Evolutionary conservation across 176 grass and related monocot species (phyloP).

Genomic region (Oryza longistaminata): DNA sequence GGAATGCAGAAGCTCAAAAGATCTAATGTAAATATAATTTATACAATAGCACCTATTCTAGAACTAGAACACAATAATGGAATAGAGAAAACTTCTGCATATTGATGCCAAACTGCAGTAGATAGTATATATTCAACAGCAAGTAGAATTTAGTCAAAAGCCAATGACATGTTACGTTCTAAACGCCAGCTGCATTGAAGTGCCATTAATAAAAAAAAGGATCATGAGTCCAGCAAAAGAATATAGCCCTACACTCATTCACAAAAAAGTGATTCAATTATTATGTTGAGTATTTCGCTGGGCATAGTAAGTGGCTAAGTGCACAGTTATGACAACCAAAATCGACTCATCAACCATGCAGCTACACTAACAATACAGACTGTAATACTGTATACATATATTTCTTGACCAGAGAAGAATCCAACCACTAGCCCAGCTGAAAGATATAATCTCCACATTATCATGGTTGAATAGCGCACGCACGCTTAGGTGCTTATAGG

Average conservation of each 20-base stretch:
- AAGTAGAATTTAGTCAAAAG: slow-evolving; percentile 4
- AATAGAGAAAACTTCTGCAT: not conserved
- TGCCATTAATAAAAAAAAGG: not conserved
- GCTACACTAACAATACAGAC: not conserved
- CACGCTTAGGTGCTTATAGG: not conserved
- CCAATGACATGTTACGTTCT: not conserved
- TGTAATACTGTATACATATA: not conserved
- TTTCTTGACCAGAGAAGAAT: not conserved
- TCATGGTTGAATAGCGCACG: not conserved
- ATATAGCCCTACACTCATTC: not conserved
- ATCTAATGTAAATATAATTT: not conserved
- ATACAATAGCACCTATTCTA: not conserved
- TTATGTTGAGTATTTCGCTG: not conserved
- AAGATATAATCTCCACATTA: not conserved
- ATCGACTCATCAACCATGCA: too few relatives aligned
- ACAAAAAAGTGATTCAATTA: not conserved
- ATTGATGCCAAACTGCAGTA: not conserved
- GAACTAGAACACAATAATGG: not conserved
- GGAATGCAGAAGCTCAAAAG: slow-evolving; percentile 8
- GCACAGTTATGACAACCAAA: not conserved
- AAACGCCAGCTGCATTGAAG: not conserved
- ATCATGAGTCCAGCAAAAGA: not conserved
- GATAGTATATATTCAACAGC: not conserved
- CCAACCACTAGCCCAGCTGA: not conserved
- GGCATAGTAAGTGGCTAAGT: not conserved